These are phyloP conservation scores for Ulvella scutata DNA, from an alignment of 139 green algal genomes.

Conservation along the genomic window DNA sequence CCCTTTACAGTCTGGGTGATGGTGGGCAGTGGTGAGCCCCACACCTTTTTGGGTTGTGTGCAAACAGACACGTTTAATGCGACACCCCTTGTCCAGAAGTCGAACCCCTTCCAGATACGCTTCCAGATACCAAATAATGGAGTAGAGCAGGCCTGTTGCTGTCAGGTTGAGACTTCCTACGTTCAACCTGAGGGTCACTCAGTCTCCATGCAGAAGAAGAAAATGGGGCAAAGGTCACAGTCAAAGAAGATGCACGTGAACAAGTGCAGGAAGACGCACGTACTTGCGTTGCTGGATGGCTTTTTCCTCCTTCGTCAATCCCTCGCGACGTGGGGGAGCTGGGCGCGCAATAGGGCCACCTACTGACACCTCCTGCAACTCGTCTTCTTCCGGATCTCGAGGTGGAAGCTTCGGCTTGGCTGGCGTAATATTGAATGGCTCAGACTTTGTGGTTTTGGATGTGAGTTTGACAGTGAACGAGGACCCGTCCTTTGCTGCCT, in stretches of 20 bases:
- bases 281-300: constrained; percentile 31
- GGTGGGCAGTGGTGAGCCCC: too few relatives aligned
- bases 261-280: too few relatives aligned
- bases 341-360: constrained; percentile 15
- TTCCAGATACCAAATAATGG: too few relatives aligned
- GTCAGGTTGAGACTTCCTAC: neutral
- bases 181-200: too few relatives aligned
- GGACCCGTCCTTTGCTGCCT: neutral
- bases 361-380: constrained; percentile 14
- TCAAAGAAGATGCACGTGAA: too few relatives aligned
- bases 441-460: constrained; percentile 12
- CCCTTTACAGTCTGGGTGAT: neutral
- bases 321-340: constrained; percentile 12
- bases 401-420: constrained; percentile 38
- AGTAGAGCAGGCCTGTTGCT: neutral
- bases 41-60: too few relatives aligned
- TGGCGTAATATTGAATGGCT: constrained; percentile 52
- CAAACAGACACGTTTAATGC: too few relatives aligned
- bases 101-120: too few relatives aligned
- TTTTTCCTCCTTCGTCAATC: constrained; percentile 40
- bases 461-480: neutral
- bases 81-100: too few relatives aligned
- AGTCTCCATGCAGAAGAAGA: too few relatives aligned
- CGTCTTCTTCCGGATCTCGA: constrained; percentile 17
- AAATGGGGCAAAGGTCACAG: too few relatives aligned